Percentiles rank a stretch among this genome's conserved stretches.
Evolutionary conservation across 2,329 filamentous ascomycete species (phyloP).

Genomic region (Talaromyces pinophilus): DNA sequence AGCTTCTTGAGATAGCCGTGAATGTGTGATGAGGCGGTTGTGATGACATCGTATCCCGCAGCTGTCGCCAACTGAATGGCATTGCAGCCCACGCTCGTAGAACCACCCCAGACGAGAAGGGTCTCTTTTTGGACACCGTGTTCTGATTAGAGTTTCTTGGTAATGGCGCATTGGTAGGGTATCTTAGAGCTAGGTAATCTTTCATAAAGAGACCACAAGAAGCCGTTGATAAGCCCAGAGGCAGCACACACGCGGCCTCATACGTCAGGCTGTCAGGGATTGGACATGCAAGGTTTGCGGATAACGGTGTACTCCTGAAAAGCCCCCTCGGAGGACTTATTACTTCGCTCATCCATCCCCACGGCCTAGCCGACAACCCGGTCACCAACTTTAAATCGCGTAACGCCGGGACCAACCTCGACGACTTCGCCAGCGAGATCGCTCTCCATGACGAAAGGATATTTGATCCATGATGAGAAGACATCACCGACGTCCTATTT

Average conservation of each 20-base stretch:
- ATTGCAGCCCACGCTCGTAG: not conserved
- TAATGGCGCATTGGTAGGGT: not conserved
- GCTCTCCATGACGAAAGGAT: conserved; percentile 28
- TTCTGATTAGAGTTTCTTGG: not conserved
- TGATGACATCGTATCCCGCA: not conserved
- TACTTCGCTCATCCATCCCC: conserved; percentile 4
- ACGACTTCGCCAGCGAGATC: conserved; percentile 34
- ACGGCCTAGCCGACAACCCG: conserved; percentile 28
- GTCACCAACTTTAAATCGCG: conserved; percentile 30
- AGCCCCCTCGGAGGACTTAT: not conserved
- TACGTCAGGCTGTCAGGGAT: not conserved
- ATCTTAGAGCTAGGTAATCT: not conserved
- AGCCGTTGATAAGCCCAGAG: not conserved
- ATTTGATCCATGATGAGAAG: conserved; percentile 24
- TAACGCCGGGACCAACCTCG: conserved; percentile 31
- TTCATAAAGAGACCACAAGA: not conserved
- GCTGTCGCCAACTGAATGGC: not conserved
- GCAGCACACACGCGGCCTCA: not conserved
- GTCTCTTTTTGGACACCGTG: not conserved
- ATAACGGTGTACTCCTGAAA: conserved; percentile 5
- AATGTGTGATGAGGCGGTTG: not conserved
- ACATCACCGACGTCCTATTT: conserved; percentile 21
- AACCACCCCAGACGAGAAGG: not conserved
- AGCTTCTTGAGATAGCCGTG: not conserved
- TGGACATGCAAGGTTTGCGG: not conserved